Evolutionary conservation across 345 rosid species (phyloP).

Genomic region (Carallia brachiata): DNA sequence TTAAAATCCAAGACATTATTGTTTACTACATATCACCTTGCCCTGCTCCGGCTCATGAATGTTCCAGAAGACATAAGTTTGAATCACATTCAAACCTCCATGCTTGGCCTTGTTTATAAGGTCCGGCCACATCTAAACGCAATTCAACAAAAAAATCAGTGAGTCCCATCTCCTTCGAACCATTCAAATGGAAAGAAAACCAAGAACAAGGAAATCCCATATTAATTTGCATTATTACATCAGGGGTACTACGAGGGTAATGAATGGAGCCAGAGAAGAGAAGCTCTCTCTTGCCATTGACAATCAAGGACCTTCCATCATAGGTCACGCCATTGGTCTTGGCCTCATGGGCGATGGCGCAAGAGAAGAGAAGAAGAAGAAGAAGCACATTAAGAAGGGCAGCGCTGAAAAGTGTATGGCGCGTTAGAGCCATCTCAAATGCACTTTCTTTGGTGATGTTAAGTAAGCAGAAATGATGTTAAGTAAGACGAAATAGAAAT

Average conservation of each 20-base stretch:
- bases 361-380: constrained; percentile 9
- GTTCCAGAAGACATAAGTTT: constrained; percentile 71
- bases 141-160: not conserved
- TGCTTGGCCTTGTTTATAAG: constrained; percentile 44
- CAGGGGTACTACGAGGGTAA: constrained; percentile 76
- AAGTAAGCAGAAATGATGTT: not conserved
- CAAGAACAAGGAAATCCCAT: not conserved
- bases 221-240: constrained; percentile 35
- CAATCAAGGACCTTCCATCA: constrained; percentile 60
- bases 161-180: not conserved
- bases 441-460: not conserved
- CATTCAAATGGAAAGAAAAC: not conserved
- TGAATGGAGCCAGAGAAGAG: constrained; percentile 88
- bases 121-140: constrained; percentile 51
- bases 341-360: not conserved
- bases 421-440: not conserved
- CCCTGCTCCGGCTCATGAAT: constrained; percentile 56
- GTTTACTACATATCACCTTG: constrained; percentile 28
- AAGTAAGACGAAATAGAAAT: not conserved
- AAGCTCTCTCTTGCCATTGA: constrained; percentile 55
- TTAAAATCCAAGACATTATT: too few species aligned
- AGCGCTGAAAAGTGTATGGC: constrained; percentile 5
- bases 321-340: constrained; percentile 33
- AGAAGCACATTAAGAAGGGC: constrained; percentile 5
- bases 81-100: constrained; percentile 58